These are phyloP conservation scores for Mytilinidion resinicola DNA, from an alignment of 495 filamentous ascomycete species.

Conservation along the genomic window DNA sequence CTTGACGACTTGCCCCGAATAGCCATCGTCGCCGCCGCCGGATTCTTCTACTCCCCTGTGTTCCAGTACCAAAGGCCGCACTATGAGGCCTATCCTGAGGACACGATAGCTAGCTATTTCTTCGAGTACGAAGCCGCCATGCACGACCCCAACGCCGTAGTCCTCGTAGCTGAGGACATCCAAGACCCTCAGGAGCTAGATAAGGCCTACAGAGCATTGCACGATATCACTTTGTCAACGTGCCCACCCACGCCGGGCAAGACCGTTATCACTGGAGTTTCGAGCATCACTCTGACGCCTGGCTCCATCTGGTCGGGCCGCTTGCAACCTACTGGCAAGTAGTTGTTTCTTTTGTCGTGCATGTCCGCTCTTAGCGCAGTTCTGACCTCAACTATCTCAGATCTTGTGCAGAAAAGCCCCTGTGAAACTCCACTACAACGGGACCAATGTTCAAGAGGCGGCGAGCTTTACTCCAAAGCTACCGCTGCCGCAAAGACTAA, in stretches of 20 bases:
- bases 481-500: slow-evolving; percentile 17
- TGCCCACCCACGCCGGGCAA: not conserved
- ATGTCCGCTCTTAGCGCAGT: too few relatives aligned
- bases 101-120: slow-evolving; percentile 17
- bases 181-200: not conserved
- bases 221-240: not conserved
- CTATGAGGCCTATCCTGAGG: slow-evolving; percentile 17
- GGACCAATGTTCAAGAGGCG: not conserved
- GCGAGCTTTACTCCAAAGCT: slow-evolving; percentile 4
- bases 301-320: not conserved
- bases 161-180: slow-evolving; percentile 19
- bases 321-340: not conserved
- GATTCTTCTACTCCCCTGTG: slow-evolving; percentile 21
- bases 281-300: slow-evolving; percentile 11
- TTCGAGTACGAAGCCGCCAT: slow-evolving; percentile 13
- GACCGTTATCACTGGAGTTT: slow-evolving; percentile 12
- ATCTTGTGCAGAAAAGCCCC: too few relatives aligned
- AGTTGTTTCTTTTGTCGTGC: too few relatives aligned
- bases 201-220: slow-evolving; percentile 14
- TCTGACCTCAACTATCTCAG: too few relatives aligned
- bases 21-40: slow-evolving; percentile 19
- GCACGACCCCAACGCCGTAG: slow-evolving; percentile 6
- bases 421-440: not conserved
- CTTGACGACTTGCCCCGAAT: slow-evolving; percentile 17
- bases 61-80: slow-evolving; percentile 22